Evolutionary conservation across 2,329 filamentous ascomycete species (phyloP), one percentile per base, ranked within the genome.

Genomic region (Colletotrichum sp.): DNA sequence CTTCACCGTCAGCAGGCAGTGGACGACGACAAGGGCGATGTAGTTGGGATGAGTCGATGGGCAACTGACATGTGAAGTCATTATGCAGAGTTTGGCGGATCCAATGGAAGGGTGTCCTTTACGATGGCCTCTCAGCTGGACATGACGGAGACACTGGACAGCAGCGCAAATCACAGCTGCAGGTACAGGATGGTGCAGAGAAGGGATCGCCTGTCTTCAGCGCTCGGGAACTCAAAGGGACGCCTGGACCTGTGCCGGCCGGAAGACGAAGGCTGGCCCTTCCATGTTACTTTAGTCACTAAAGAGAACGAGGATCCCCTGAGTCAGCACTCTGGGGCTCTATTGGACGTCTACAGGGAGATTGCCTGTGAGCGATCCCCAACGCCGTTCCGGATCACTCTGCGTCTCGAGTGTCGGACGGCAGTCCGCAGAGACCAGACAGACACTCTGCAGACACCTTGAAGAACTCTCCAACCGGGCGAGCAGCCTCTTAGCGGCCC

Each of bases 161-260:
- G 26, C 15, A 67, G 65, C 48, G 28, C 71, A 69, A 69, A 75
- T 75, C 60, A 75, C n/a, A 30, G 65, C 65, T 71, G 60, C 71
- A 71, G 66, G 44, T 74, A 71, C 62, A 67, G 71, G 48, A 67
- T 75, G 32, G 13, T 22, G 48, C 75, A 66, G 28, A 30, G 36
- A 62, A 55, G 55, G 75, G 71, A 55, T 70, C 30, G 48, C 71
- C 22, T 71, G 60, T 55, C 48, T 62, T 48, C 24, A 24, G 30
- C 9, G 59, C 39, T 55, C 65, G 64, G 63, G 55, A 75, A 36
- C 63, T 71, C 48, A 62, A 66, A 76, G 52, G 34, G 34, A 39
- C 22, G 44, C 59, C 63, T 57, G 26, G 74, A 16, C 34, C 30
- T 66, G 22, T 57, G 24, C 65, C 64, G n/a, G 36, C 48, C 15